A percentile compares a stretch with the other conserved stretches of the same genome.
Conservation (phyloP, 2,329 filamentous ascomycete genomes). For the Colletotrichum nymphaeae region DNA sequence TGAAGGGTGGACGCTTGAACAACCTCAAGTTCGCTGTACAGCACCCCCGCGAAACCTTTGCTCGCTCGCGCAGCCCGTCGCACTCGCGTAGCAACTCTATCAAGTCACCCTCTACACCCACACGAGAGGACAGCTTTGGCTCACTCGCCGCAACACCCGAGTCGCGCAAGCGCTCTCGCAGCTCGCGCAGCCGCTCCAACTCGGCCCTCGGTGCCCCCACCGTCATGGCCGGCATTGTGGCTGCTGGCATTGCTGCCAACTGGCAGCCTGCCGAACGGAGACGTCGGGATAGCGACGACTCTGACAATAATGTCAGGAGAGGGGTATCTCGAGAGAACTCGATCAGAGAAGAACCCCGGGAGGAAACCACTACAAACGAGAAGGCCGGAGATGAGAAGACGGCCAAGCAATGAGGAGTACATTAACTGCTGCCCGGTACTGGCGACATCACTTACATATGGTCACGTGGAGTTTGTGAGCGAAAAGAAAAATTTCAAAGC, state of each 20-base stretch:
- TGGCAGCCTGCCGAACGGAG: conserved; percentile 78
- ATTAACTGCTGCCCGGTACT: conserved; percentile 14
- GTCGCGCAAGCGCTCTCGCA: conserved; percentile 73
- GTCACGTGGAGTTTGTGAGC: conserved; percentile 11
- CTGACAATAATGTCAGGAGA: conserved; percentile 34
- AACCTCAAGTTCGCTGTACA: conserved; percentile 82
- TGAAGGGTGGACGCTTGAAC: conserved; percentile 86
- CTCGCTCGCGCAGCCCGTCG: conserved; percentile 71
- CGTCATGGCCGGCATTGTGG: conserved; percentile 87
- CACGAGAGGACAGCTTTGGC: conserved; percentile 63
- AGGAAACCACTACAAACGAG: conserved; percentile 6
- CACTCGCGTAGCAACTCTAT: conserved; percentile 74
- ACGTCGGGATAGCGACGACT: conserved; percentile 49
- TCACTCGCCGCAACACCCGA: conserved; percentile 66
- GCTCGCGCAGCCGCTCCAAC: conserved; percentile 73
- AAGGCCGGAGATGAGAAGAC: conserved; percentile 28
- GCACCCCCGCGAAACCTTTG: conserved; percentile 78
- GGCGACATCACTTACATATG: conserved; percentile 5
- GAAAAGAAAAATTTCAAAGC: neutral
- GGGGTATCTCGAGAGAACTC: conserved; percentile 30
- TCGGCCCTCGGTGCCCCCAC: conserved; percentile 80
- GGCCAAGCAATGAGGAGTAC: conserved; percentile 25
- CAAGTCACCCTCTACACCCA: conserved; percentile 71
- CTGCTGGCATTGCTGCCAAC: conserved; percentile 79
- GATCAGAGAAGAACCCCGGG: conserved; percentile 25